Percentiles rank a stretch among this genome's conserved stretches.
Conservation (phyloP, 805 yeast species). For the Starmerella lactis-condensi region DNA sequence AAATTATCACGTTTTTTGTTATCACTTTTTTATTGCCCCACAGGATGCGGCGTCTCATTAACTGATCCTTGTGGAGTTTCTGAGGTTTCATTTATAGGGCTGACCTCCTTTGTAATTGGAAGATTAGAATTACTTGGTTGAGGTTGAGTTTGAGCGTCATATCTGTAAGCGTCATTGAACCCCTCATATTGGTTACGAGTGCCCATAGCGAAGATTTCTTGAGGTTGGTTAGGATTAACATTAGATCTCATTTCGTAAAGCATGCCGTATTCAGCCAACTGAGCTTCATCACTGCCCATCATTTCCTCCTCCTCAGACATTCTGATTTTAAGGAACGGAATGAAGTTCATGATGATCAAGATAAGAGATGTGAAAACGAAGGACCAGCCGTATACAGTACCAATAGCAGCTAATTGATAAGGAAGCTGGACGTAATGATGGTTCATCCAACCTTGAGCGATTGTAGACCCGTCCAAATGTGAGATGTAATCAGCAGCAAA, state of each 20-base stretch:
- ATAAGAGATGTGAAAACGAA: constrained; percentile 57
- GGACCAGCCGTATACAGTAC: constrained; percentile 61
- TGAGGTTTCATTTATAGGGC: too few relatives aligned
- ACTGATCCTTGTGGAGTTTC: too few relatives aligned
- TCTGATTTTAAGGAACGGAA: constrained; percentile 72
- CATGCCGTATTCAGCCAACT: constrained; percentile 71
- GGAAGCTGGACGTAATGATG: constrained; percentile 81
- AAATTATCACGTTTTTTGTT: too few relatives aligned
- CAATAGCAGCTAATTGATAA: constrained; percentile 74
- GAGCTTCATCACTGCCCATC: constrained; percentile 71
- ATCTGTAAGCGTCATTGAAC: constrained; percentile 10
- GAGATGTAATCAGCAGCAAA: constrained; percentile 90
- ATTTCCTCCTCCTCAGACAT: constrained; percentile 79
- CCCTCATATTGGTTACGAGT: constrained; percentile 10
- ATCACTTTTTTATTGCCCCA: too few relatives aligned
- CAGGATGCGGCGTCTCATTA: too few relatives aligned
- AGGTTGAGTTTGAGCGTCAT: neutral
- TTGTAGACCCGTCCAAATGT: constrained; percentile 52
- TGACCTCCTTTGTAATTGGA: neutral
- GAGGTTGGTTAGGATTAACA: constrained; percentile 1
- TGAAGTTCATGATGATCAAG: constrained; percentile 49
- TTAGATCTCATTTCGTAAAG: constrained; percentile 20
- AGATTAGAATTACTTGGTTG: neutral
- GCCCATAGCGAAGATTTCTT: constrained; percentile 13
- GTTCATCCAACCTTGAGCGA: constrained; percentile 84